A percentile compares a stretch with the other conserved stretches of the same genome.
Evolutionary conservation across 1,284 basidiomycete genomes (phyloP).

Genomic region (Moesziomyces sp.): DNA sequence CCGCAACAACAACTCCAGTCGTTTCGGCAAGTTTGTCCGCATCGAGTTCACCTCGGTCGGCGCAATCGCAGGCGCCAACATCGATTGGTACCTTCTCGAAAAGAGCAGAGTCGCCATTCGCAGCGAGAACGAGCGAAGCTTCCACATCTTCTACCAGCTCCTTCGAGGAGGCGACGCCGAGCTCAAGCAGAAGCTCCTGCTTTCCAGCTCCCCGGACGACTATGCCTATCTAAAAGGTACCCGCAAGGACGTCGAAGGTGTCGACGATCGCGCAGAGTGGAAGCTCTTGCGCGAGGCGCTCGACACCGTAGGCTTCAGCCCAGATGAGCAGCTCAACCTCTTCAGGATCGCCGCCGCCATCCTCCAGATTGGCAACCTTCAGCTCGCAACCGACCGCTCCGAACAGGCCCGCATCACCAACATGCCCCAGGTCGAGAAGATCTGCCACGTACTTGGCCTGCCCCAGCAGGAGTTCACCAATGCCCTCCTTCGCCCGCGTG

Average conservation of each 20-base stretch:
- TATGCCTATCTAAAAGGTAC: conserved; percentile 94
- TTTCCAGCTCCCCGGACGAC: conserved; percentile 77
- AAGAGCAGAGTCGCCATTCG: conserved; percentile 83
- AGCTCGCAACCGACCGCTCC: conserved; percentile 81
- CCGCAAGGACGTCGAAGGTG: conserved; percentile 88
- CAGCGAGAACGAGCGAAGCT: conserved; percentile 78
- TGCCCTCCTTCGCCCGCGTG: conserved; percentile 75
- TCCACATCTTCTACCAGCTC: conserved; percentile 97
- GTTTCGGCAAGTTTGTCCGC: conserved; percentile 95
- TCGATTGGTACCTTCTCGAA: conserved; percentile 98
- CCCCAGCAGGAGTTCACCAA: conserved; percentile 87
- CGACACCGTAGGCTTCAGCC: conserved; percentile 85
- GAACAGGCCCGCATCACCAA: conserved; percentile 84
- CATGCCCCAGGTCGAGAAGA: conserved; percentile 74
- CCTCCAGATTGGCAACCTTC: conserved; percentile 94
- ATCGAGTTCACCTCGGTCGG: conserved; percentile 94
- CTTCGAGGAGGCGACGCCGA: conserved; percentile 62
- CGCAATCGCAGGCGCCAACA: conserved; percentile 96
- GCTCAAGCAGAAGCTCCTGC: conserved; percentile 74
- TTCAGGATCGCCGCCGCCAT: conserved; percentile 94
- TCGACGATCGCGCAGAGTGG: conserved; percentile 93
- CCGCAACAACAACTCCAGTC: conserved; percentile 98
- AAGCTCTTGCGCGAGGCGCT: conserved; percentile 80
- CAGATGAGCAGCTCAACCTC: conserved; percentile 86
- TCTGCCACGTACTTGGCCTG: conserved; percentile 93